Conservation (phyloP, 1,284 basidiomycete species). For the Trichosporon coremiiforme region DNA sequence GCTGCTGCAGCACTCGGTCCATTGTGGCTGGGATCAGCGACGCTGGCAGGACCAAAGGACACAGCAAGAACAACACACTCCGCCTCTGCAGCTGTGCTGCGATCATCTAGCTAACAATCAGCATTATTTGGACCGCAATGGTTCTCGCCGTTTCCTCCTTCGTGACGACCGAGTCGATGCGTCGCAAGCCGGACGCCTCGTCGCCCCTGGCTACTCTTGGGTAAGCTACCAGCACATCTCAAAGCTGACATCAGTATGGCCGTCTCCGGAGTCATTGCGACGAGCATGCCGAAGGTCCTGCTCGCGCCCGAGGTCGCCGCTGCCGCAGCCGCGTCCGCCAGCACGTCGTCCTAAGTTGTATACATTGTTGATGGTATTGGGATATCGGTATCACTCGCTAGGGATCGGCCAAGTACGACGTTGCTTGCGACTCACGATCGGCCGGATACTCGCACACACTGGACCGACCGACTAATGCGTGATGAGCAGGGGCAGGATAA, state of each 20-base stretch:
- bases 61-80: too few species aligned
- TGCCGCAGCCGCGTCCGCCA: neutral
- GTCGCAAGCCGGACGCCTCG: slow-evolving; percentile 42
- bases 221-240: slow-evolving; percentile 32
- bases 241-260: slow-evolving; percentile 43
- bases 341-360: slow-evolving; percentile 11
- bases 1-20: neutral
- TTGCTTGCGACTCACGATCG: neutral
- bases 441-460: neutral
- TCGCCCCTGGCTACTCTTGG: slow-evolving; percentile 48
- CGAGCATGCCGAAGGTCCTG: slow-evolving; percentile 46
- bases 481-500: slow-evolving; percentile 4
- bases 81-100: too few species aligned
- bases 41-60: too few species aligned
- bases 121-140: slow-evolving; percentile 49
- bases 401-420: too few species aligned
- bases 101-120: slow-evolving; percentile 34
- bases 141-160: slow-evolving; percentile 41
- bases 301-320: slow-evolving; percentile 35
- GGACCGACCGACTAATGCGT: neutral
- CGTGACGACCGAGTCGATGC: slow-evolving; percentile 45
- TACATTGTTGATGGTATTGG: slow-evolving; percentile 16
- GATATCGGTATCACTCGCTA: slow-evolving; percentile 6
- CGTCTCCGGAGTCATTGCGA: slow-evolving; percentile 45
- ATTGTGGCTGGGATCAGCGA: too few species aligned